Conservation (phyloP, 345 rosid genomes). For the Eucalyptus dawsonii region DNA sequence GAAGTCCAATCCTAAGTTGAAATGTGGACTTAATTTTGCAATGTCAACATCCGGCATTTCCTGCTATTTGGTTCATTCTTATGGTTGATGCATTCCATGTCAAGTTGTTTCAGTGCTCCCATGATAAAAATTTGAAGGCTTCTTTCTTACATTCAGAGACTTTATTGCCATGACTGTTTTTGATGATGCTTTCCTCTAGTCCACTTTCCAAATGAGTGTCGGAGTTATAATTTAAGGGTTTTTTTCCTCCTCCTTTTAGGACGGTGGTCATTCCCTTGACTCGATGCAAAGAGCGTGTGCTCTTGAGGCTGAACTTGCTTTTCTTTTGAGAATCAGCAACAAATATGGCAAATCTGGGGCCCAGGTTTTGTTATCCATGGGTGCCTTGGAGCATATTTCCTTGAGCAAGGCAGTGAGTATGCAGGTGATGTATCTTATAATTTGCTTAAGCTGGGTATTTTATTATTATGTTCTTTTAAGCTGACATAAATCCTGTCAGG, state of each 20-base stretch:
- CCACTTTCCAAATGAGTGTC: not conserved
- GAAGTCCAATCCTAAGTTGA: not conserved
- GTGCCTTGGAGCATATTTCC: constrained; percentile 73
- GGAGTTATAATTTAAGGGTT: not conserved
- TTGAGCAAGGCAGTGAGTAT: constrained; percentile 57
- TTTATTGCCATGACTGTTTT: not conserved
- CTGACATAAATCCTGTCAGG: constrained; percentile 26
- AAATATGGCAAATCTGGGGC: constrained; percentile 93
- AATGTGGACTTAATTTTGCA: not conserved
- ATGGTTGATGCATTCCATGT: not conserved
- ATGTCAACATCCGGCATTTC: not conserved
- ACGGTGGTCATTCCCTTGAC: constrained; percentile 60
- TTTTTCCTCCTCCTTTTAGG: constrained; percentile 17
- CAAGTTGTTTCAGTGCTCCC: not conserved
- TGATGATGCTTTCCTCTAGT: not conserved
- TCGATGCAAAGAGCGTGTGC: constrained; percentile 77
- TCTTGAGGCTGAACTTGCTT: constrained; percentile 74
- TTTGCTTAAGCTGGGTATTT: not conserved
- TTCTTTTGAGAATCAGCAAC: constrained; percentile 78
- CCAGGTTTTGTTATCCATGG: constrained; percentile 85
- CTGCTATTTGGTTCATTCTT: not conserved
- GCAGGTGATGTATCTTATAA: constrained; percentile 29
- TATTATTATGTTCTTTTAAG: not conserved
- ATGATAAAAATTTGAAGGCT: not conserved
- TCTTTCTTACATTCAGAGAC: not conserved